phyloP scores from a whole-genome alignment of 257 asterid species.

The Linderniella brevidens region DNA sequence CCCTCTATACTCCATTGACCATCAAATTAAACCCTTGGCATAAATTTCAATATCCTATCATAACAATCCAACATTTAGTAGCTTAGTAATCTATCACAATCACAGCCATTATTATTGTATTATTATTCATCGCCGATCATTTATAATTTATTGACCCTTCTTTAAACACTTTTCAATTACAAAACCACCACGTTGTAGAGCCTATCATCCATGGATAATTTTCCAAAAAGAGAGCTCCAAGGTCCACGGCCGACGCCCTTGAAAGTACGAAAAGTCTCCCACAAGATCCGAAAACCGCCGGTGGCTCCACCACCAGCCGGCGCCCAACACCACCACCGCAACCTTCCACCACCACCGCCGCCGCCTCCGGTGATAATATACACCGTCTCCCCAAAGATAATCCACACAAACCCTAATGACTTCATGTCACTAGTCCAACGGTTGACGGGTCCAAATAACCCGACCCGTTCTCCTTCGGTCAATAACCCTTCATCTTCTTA shows the following conservation, averaged over 20 bases:
- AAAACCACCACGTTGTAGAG: too few species aligned
- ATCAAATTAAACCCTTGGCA: neutral
- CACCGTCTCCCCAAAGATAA: slow-evolving; percentile 83
- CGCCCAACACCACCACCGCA: slow-evolving; percentile 6
- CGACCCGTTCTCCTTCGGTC: slow-evolving; percentile 12
- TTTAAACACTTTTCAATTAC: too few species aligned
- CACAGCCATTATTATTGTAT: too few species aligned
- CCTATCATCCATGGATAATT: too few species aligned
- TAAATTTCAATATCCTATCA: neutral
- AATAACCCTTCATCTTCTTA: slow-evolving; percentile 8
- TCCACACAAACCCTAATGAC: slow-evolving; percentile 94
- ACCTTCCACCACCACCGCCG: slow-evolving; percentile 27
- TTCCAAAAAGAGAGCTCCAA: slow-evolving; percentile 52
- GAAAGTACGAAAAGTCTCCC: slow-evolving; percentile 60
- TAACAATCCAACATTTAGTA: too few species aligned
- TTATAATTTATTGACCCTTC: too few species aligned
- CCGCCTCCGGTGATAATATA: slow-evolving; percentile 81
- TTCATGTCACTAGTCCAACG: slow-evolving; percentile 92
- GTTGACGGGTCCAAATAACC: slow-evolving; percentile 54
- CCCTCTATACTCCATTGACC: slow-evolving; percentile 34
- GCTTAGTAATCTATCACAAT: too few species aligned
- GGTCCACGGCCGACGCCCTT: slow-evolving; percentile 90
- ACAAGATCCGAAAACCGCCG: slow-evolving; percentile 77
- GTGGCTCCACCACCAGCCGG: slow-evolving; percentile 23
- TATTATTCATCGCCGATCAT: too few species aligned